Conservation (phyloP, 2,329 filamentous ascomycete species). For the Stenocarpella maydis region DNA sequence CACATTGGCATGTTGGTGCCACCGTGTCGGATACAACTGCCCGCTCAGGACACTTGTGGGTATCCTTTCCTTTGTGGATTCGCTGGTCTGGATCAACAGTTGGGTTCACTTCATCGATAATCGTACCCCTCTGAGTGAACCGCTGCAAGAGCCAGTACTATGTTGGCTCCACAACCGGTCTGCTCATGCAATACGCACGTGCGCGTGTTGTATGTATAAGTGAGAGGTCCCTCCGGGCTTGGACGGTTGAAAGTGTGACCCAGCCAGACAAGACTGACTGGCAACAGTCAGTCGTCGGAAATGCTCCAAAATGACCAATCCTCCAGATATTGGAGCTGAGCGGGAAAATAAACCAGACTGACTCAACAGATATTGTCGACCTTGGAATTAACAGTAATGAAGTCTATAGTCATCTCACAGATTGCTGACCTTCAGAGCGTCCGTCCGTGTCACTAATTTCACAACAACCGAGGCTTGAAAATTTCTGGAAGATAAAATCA, state of each 20-base stretch:
- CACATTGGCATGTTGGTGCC: not conserved
- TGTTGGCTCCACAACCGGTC: not conserved
- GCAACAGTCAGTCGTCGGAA: not conserved
- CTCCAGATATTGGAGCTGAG: not conserved
- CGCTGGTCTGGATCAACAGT: not conserved
- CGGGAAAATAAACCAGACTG: not conserved
- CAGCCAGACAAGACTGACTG: not conserved
- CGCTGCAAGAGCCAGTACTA: not conserved
- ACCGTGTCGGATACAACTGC: slow-evolving; percentile 2
- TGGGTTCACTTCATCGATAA: slow-evolving; percentile 1
- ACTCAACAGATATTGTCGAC: not conserved
- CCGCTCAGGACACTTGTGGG: not conserved
- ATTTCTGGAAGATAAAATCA: too few relatives aligned
- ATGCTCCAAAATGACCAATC: too few relatives aligned
- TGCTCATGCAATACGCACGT: slow-evolving; percentile 1
- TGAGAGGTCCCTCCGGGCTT: not conserved
- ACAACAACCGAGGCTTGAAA: too few relatives aligned
- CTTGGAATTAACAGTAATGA: too few relatives aligned
- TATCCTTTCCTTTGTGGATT: not conserved
- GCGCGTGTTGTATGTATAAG: not conserved
- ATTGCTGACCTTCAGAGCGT: too few relatives aligned
- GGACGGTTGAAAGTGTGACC: not conserved
- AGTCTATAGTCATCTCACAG: not conserved
- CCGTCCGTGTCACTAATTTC: too few relatives aligned
- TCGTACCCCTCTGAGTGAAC: not conserved